These are phyloP conservation scores for Hondaea fermentalgiana DNA, from an alignment of 108 stramenopile genomes.

Conservation along the genomic window DNA sequence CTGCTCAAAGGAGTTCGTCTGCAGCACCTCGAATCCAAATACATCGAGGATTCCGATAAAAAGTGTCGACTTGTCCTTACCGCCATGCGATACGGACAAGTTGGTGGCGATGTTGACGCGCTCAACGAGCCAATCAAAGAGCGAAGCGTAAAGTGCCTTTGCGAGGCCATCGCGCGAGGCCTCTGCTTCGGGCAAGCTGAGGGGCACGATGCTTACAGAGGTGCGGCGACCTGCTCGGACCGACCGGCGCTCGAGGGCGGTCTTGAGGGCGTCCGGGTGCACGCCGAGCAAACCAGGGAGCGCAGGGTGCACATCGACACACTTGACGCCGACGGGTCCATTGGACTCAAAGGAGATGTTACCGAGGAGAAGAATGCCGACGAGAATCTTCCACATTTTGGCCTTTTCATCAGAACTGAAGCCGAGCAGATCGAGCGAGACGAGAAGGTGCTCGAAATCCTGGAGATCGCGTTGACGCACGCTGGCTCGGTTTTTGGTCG, in stretches of 20 bases:
- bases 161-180: constrained; percentile 86
- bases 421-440: constrained; percentile 15
- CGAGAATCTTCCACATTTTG: neutral
- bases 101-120: constrained; percentile 71
- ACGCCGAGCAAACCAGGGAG: constrained; percentile 67
- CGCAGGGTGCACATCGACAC: neutral
- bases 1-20: constrained; percentile 47
- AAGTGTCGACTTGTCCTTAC: neutral
- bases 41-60: constrained; percentile 50
- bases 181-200: constrained; percentile 62
- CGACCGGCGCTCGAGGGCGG: constrained; percentile 65
- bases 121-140: constrained; percentile 78
- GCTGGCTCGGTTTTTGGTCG: neutral
- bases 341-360: constrained; percentile 15
- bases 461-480: constrained; percentile 20
- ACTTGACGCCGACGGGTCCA: neutral
- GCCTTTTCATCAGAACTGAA: neutral
- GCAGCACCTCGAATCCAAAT: constrained; percentile 58
- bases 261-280: constrained; percentile 57
- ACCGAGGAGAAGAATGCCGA: constrained; percentile 30
- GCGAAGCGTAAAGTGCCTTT: constrained; percentile 80
- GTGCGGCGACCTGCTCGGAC: constrained; percentile 70
- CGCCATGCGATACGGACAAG: neutral
- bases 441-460: constrained; percentile 4
- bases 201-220: constrained; percentile 53